Evolutionary conservation across 2,329 filamentous ascomycete genomes (phyloP), one percentile per base, ranked within the genome.

Genomic region (Aspergillus puulaauensis): DNA sequence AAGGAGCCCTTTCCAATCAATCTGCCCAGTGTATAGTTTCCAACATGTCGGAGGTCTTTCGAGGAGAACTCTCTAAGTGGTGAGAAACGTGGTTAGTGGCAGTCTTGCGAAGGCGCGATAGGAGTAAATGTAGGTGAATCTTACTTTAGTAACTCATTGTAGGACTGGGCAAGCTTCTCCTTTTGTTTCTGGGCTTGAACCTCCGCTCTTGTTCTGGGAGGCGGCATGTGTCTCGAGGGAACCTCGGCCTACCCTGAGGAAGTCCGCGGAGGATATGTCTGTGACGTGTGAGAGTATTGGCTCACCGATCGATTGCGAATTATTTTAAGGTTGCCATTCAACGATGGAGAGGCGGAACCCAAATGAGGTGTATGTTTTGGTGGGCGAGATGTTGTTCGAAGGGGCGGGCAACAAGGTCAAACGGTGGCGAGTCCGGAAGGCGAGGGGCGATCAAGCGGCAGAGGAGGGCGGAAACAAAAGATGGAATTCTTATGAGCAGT

Each of bases 1-100:
- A 99, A 99, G 63, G 93, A 97, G 57, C 95, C 95, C 73, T 98
- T 99, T 65, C 95, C 95, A 72, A 99, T 96, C 58, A 99, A 82
- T 59, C 88, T 88, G 46, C 95, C 95, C 57, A 99, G 84, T 37
- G 88, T 88, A 76, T 99, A 99, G 79, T 97, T 98, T 66, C 95
- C 95, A 60, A 99, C 95, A 54, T 88, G 91, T 70, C 90, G 89
- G 65, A 99, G 86, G 64, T 99, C 93, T 73, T 89, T 90, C 67
- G 90, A 91, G 60, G 91, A 89, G 80, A 99, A 99, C 78, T 98
- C 93, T 80, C 91, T 97, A 74, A 58, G 8, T 23, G 65, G 24
- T 57, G 50, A 23, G 17, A 19, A 27, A 39, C 1, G 27, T 6
- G 27, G 50, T 52, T 44, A 59, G 39, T 57, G 40, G 50, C 24